These are phyloP conservation scores for Cystofilobasidium macerans DNA, from an alignment of 768 basidiomycete genomes.

Conservation along the genomic window DNA sequence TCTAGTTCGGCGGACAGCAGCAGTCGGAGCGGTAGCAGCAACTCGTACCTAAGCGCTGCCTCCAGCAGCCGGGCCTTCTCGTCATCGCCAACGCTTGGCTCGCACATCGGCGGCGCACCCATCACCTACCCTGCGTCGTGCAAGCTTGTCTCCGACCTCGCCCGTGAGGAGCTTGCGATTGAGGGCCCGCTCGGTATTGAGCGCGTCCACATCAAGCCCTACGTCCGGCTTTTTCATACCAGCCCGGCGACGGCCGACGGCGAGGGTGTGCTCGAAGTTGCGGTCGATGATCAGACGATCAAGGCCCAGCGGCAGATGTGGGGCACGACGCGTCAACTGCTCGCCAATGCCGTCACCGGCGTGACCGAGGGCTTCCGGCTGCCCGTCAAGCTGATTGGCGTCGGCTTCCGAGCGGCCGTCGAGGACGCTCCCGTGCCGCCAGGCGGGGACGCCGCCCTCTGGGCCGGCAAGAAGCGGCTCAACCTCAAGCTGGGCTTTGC, in stretches of 20 bases:
- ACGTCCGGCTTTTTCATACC: conserved; percentile 38
- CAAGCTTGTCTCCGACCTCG: conserved; percentile 30
- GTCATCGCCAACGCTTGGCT: conserved; percentile 29
- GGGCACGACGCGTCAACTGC: conserved; percentile 86
- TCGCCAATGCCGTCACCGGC: conserved; percentile 77
- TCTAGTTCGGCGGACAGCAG: too few species aligned
- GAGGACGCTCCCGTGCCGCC: conserved; percentile 58
- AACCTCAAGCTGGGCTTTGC: conserved; percentile 90
- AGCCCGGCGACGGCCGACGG: conserved; percentile 18
- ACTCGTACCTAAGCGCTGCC: too few species aligned
- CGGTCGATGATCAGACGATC: conserved; percentile 46
- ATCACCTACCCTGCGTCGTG: conserved; percentile 45
- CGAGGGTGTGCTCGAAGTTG: conserved; percentile 27
- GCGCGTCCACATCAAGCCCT: conserved; percentile 45
- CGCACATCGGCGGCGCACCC: conserved; percentile 46
- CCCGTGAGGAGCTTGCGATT: conserved; percentile 48
- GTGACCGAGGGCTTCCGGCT: conserved; percentile 79
- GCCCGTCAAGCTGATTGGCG: conserved; percentile 80
- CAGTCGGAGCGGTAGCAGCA: too few species aligned
- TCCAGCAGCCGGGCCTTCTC: conserved; percentile 26
- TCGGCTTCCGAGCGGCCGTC: conserved; percentile 79
- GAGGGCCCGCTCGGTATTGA: conserved; percentile 50
- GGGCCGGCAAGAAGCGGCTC: conserved; percentile 38
- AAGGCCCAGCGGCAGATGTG: conserved; percentile 80
- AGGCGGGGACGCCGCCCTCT: conserved; percentile 27